Evolutionary conservation across 306 rosid genomes (phyloP).

Genomic region (Mucuna pruriens): DNA sequence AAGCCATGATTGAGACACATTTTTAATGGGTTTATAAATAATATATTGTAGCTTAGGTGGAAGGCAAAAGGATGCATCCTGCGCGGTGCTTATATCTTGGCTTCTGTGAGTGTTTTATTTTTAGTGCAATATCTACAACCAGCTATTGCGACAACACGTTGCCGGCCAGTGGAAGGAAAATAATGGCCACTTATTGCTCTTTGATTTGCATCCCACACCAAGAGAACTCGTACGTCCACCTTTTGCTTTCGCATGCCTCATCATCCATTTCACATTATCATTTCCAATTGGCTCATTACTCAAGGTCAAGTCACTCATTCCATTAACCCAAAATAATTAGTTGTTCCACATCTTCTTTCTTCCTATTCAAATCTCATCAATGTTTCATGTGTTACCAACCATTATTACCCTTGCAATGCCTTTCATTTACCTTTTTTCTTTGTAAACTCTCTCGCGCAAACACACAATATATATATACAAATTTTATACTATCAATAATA

Average conservation of each 20-base stretch:
- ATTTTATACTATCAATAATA: too few species aligned
- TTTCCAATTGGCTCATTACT: conserved; percentile 25
- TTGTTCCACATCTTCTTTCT: not conserved
- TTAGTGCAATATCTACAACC: conserved; percentile 29
- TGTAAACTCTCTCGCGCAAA: too few species aligned
- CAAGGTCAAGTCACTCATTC: not conserved
- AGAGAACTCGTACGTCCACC: conserved; percentile 1
- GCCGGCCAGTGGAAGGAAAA: conserved; percentile 37
- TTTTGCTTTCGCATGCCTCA: conserved; percentile 26
- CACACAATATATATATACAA: too few species aligned
- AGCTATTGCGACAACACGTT: conserved; percentile 31
- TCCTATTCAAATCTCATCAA: not conserved
- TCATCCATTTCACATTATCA: conserved; percentile 36
- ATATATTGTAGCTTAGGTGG: conserved; percentile 44
- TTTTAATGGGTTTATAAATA: conserved; percentile 25
- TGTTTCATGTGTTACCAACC: not conserved
- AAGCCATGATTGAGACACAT: conserved; percentile 37
- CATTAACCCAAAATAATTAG: not conserved
- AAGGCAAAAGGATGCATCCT: conserved; percentile 38
- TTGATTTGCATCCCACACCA: conserved; percentile 21
- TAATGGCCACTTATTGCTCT: conserved; percentile 38
- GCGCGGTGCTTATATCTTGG: conserved; percentile 2
- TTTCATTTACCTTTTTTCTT: not conserved
- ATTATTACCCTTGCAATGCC: not conserved
- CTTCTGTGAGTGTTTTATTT: conserved; percentile 7